Evolutionary conservation across 305 asterid genomes (phyloP), one percentile per base, ranked within the genome.

Genomic region (Caryopteris hybrid): DNA sequence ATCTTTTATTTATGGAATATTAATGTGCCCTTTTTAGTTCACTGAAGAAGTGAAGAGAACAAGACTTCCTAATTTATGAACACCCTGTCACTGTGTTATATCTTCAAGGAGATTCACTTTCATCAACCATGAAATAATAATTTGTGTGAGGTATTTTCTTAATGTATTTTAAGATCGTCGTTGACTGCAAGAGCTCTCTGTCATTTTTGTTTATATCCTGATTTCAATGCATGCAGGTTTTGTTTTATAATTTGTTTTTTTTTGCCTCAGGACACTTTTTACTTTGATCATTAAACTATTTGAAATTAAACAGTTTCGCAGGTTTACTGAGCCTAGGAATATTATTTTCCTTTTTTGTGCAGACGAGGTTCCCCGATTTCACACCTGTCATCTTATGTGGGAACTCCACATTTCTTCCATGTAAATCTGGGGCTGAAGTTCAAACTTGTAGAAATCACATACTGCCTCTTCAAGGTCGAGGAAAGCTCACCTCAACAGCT

Each of bases 311-410:
- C 41, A 14, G 34, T 51, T 65, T 12, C 47, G 18, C 22, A 23
- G 4, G 34, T 25, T 25, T 46, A 18, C 70, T 45, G 22, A 61
- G 38, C 70, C 68, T 57, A 31, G 8, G 25, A 50, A 16, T 13
- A 21, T 1, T 5, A 14, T 67, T 11, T 38, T 47, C 6, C 41
- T 55, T 46, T 66, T 46, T 43, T 63, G 27, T 64, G 71, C 75
- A 83, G 87, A 70, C 71, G 25, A 69, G 57, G 59, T 78, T 70
- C 50, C 74, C 80, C 47, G 80, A 79, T 61, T 36, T 56, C 48
- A 20, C 69, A 47, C 42, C 70, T n/a, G 56, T 73, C 41, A 65
- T 53, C 64, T 68, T 69, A 38, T 18, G 45, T 69, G 84, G 80
- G 71, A 82, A 65, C 34, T 68, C 68, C 57, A 53, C 65, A 31